These are phyloP conservation scores for Coriolopsis trogii DNA, from an alignment of 1,284 basidiomycete species.

Conservation along the genomic window DNA sequence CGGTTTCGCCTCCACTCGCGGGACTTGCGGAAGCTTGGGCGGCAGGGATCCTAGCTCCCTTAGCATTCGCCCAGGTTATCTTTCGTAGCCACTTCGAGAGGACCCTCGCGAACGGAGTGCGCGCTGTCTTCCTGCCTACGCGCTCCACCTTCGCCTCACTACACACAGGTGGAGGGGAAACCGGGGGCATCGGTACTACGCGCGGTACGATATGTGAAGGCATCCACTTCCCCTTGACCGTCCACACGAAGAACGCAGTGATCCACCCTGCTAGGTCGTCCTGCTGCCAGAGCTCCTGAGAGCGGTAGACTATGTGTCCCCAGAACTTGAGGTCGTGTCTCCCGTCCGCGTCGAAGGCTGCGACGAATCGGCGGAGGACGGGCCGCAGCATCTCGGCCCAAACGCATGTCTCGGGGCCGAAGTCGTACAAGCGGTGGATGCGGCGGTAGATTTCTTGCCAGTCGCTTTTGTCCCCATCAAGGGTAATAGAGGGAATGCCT, in stretches of 20 bases:
- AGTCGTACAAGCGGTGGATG: slow-evolving; percentile 39
- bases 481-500: slow-evolving; percentile 51
- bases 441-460: slow-evolving; percentile 37
- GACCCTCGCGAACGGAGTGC: not conserved
- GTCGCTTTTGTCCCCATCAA: slow-evolving; percentile 44
- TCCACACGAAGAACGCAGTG: slow-evolving; percentile 44
- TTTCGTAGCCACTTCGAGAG: not conserved
- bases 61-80: not conserved
- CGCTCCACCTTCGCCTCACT: not conserved
- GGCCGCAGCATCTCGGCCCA: slow-evolving; percentile 42
- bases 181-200: not conserved
- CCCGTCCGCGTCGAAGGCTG: slow-evolving; percentile 39
- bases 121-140: not conserved
- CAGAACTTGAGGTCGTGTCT: slow-evolving; percentile 40
- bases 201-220: slow-evolving; percentile 26
- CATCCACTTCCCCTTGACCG: slow-evolving; percentile 34
- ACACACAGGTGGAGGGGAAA: slow-evolving; percentile 8
- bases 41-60: not conserved
- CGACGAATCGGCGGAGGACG: slow-evolving; percentile 38
- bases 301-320: slow-evolving; percentile 32
- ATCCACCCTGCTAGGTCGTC: slow-evolving; percentile 39
- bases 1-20: no score
- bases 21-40: not conserved
- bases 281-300: slow-evolving; percentile 21
- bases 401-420: slow-evolving; percentile 35